Conservation (phyloP, 2,329 filamentous ascomycete species). For the Colletotrichum australisinense region DNA sequence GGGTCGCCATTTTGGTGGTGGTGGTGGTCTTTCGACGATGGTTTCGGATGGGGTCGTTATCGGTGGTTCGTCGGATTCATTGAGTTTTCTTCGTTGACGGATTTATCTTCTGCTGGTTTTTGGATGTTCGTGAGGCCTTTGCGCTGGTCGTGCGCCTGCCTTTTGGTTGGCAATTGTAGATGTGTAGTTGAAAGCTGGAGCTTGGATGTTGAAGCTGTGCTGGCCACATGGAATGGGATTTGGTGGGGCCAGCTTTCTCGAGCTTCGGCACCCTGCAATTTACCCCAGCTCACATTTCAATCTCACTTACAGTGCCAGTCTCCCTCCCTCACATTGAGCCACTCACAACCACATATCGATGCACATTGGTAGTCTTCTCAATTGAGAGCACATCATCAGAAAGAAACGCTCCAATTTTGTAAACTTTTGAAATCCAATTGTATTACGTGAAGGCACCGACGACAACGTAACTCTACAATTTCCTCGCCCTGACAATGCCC, state of each 20-base stretch:
- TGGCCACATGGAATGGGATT: conserved; percentile 24
- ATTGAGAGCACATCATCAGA: neutral
- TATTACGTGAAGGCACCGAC: conserved; percentile 23
- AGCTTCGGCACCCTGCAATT: conserved; percentile 7
- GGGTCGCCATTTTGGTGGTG: conserved; percentile 39
- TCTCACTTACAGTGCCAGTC: neutral
- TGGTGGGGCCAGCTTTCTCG: conserved; percentile 24
- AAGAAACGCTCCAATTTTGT: neutral
- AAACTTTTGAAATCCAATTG: conserved; percentile 30
- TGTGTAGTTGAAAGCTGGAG: neutral
- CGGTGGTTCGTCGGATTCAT: neutral
- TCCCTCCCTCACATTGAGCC: neutral
- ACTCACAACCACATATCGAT: neutral
- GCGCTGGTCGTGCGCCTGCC: conserved; percentile 23
- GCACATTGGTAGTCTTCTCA: neutral
- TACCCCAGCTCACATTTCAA: neutral
- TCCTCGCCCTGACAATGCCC: conserved; percentile 91
- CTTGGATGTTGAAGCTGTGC: conserved; percentile 12
- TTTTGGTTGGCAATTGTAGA: neutral
- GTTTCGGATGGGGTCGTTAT: neutral
- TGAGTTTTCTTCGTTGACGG: neutral
- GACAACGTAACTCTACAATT: conserved; percentile 68
- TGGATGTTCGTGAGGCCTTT: neutral
- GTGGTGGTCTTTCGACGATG: neutral
- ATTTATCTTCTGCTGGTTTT: neutral